A percentile compares a stretch with the other conserved stretches of the same genome.
Evolutionary conservation across 352 stramenopile species (phyloP).

Genomic region (Peronospora belbahrii): DNA sequence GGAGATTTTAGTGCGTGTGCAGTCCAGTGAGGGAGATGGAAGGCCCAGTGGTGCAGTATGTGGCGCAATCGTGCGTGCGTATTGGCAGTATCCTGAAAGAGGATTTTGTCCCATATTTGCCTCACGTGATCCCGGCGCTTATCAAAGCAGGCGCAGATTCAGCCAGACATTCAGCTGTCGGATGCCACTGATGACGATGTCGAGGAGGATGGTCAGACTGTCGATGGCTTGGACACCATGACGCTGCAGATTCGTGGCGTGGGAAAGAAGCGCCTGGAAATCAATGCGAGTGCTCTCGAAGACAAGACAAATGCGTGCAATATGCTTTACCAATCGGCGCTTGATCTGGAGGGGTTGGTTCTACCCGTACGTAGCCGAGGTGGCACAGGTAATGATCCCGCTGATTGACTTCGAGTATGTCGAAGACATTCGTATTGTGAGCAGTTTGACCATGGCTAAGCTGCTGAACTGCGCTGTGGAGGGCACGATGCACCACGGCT

Average conservation of each 20-base stretch:
- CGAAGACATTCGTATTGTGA: conserved; percentile 77
- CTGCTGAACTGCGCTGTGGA: conserved; percentile 66
- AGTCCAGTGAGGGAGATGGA: conserved; percentile 63
- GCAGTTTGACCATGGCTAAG: conserved; percentile 65
- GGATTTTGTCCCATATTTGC: conserved; percentile 83
- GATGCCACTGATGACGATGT: conserved; percentile 54
- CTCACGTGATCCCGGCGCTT: conserved; percentile 73
- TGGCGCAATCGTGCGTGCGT: conserved; percentile 79
- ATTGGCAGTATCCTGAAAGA: conserved; percentile 83
- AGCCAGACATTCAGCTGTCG: conserved; percentile 73
- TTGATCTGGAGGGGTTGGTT: conserved; percentile 78
- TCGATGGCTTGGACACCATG: conserved; percentile 60
- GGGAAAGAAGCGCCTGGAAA: conserved; percentile 79
- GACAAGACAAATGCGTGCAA: conserved; percentile 85
- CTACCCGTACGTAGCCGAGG: conserved; percentile 75
- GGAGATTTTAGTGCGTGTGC: conserved; percentile 76
- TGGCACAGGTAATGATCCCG: conserved; percentile 66
- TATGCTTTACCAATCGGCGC: conserved; percentile 83
- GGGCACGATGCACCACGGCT: conserved; percentile 56
- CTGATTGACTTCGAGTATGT: conserved; percentile 82
- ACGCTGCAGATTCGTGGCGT: conserved; percentile 70
- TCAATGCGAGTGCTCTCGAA: conserved; percentile 80
- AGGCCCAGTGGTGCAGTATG: conserved; percentile 77
- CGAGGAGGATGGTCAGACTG: conserved; percentile 49
- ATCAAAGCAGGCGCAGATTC: conserved; percentile 73